Conservation (phyloP, 73 alveolate species). For the Diophrys appendiculata region DNA sequence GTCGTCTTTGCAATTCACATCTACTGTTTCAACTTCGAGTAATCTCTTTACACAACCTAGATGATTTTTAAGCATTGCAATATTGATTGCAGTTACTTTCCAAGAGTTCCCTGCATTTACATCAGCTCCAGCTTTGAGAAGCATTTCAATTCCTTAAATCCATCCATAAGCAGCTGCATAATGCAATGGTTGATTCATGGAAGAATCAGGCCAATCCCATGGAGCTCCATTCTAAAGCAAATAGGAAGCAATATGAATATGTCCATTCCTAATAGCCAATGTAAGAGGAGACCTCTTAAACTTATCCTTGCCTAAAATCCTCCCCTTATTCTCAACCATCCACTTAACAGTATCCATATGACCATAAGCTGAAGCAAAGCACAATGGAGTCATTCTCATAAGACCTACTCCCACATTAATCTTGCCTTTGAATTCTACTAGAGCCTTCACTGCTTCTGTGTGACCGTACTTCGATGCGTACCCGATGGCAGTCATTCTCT, state of each 20-base stretch:
- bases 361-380: constrained; percentile 73
- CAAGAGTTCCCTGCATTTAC: constrained; percentile 91
- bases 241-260: constrained; percentile 77
- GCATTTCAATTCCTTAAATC: constrained; percentile 77
- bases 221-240: constrained; percentile 90
- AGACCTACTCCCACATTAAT: constrained; percentile 73
- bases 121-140: constrained; percentile 92
- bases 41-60: constrained; percentile 84
- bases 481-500: constrained; percentile 81
- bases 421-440: constrained; percentile 72
- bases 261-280: constrained; percentile 89
- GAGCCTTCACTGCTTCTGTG: constrained; percentile 78
- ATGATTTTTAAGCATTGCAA: constrained; percentile 93
- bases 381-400: constrained; percentile 75
- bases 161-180: constrained; percentile 98
- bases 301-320: constrained; percentile 74
- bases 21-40: constrained; percentile 73
- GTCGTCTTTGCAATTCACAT: constrained; percentile 95
- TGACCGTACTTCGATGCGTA: constrained; percentile 91
- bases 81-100: constrained; percentile 91
- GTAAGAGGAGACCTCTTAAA: constrained; percentile 73
- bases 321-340: constrained; percentile 71
- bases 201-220: constrained; percentile 87
- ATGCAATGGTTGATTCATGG: constrained; percentile 91
- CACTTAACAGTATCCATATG: constrained; percentile 65